phyloP scores from a whole-genome alignment of 1,139 yeast species.

The Suhomyces kunorum region DNA sequence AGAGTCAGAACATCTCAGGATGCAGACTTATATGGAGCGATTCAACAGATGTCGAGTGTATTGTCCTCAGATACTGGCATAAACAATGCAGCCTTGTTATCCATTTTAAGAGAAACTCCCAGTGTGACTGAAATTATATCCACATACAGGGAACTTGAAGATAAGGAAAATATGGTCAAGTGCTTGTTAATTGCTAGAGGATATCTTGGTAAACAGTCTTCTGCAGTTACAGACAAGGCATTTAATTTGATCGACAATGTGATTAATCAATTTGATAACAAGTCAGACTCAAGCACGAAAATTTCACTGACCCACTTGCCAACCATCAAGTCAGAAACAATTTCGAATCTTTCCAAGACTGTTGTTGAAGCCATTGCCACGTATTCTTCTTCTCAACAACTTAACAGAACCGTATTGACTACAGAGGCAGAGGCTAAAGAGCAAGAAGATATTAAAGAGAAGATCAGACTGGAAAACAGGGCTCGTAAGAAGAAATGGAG shows the following conservation, averaged over 20 bases:
- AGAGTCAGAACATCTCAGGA: conserved; percentile 22
- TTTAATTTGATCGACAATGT: conserved; percentile 30
- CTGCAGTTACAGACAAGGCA: conserved; percentile 22
- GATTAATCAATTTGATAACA: conserved; percentile 23
- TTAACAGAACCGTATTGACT: conserved; percentile 18
- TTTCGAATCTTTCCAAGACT: conserved; percentile 33
- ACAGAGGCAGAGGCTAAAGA: conserved; percentile 29
- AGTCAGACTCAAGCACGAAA: conserved; percentile 3
- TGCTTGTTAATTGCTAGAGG: conserved; percentile 44
- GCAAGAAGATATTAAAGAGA: conserved; percentile 52
- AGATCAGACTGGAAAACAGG: conserved; percentile 68
- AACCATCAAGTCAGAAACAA: conserved; percentile 21
- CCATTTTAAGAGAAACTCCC: conserved; percentile 17
- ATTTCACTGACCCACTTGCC: conserved; percentile 6
- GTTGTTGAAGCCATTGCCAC: conserved; percentile 34
- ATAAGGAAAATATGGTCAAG: conserved; percentile 31
- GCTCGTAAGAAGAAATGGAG: conserved; percentile 93
- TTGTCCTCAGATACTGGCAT: conserved; percentile 17
- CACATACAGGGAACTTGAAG: conserved; percentile 28
- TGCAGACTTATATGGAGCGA: conserved; percentile 38
- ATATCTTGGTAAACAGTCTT: conserved; percentile 26
- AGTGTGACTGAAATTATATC: conserved; percentile 26
- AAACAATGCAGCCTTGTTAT: conserved; percentile 11
- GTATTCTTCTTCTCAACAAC: conserved; percentile 23
- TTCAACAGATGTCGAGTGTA: conserved; percentile 47